A percentile compares a stretch with the other conserved stretches of the same genome.
phyloP scores from a whole-genome alignment of 2,329 filamentous ascomycete genomes.

The Incumbomyces delicatus region DNA sequence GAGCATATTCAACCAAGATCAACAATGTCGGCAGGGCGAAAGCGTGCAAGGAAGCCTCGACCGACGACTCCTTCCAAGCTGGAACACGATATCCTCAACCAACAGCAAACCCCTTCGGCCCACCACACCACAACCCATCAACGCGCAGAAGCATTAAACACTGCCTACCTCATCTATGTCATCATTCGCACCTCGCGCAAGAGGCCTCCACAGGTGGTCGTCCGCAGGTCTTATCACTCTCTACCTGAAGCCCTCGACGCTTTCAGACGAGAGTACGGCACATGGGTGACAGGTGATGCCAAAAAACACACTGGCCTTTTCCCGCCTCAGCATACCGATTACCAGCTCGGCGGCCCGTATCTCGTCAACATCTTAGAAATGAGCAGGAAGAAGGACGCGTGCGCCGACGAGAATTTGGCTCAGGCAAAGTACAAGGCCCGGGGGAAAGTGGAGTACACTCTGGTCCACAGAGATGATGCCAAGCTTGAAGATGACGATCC shows the following conservation, averaged over 20 bases:
- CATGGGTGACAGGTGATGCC: not conserved
- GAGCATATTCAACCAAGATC: no score
- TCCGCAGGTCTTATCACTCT: slow-evolving; percentile 1
- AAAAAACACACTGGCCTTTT: not conserved
- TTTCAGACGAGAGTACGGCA: slow-evolving; percentile 1
- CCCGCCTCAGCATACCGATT: not conserved
- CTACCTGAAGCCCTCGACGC: slow-evolving; percentile 1
- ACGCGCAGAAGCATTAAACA: not conserved
- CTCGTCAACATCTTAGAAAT: not conserved
- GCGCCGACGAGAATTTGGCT: not conserved
- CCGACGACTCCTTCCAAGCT: no score
- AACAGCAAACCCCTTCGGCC: no score
- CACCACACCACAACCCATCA: no score
- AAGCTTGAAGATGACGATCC: not conserved
- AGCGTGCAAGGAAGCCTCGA: no score
- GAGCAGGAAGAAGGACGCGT: not conserved
- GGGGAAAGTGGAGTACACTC: not conserved
- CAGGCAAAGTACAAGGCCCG: not conserved
- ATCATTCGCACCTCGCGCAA: not conserved
- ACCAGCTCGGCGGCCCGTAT: not conserved
- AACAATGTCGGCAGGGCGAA: no score
- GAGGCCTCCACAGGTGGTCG: not conserved
- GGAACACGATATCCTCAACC: no score
- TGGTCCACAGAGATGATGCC: not conserved
- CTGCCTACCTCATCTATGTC: not conserved